Evolutionary conservation across 148 eudicot genomes (phyloP).

Genomic region (Silene conica): DNA sequence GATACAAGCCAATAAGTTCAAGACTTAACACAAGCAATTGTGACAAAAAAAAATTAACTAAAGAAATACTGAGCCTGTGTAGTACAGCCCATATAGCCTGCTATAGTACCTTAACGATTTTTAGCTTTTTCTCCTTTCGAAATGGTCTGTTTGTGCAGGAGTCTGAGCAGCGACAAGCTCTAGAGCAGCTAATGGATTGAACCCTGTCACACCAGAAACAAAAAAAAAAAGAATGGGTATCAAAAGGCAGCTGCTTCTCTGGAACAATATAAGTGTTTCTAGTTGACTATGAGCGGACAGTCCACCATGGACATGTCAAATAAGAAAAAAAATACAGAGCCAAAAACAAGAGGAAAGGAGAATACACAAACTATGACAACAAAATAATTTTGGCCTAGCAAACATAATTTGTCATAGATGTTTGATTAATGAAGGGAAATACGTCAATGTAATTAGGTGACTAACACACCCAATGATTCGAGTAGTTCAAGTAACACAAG

Average conservation of each 20-base stretch:
- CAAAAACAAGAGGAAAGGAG: background rate
- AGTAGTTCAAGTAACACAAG: background rate
- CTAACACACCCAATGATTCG: background rate
- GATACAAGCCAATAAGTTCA: background rate
- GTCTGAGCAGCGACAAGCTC: conserved; percentile 75
- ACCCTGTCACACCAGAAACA: conserved; percentile 46
- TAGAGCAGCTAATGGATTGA: conserved; percentile 93
- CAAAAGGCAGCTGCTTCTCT: background rate
- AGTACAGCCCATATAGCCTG: background rate
- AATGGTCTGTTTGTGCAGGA: conserved; percentile 82
- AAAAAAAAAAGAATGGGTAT: background rate
- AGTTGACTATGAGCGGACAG: background rate
- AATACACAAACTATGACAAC: background rate
- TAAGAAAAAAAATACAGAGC: no score
- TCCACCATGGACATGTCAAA: background rate
- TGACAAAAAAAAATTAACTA: background rate
- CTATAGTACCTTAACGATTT: conserved; percentile 55
- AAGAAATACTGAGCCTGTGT: background rate
- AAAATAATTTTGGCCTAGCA: background rate
- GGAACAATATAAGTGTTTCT: background rate
- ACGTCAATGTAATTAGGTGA: background rate
- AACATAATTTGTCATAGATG: background rate
- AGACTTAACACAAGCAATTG: conserved; percentile 2
- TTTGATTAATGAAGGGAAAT: background rate
- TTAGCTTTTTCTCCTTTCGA: conserved; percentile 72